These are phyloP conservation scores for Leptographium flavum DNA, from an alignment of 2,329 filamentous ascomycete species.

Conservation along the genomic window DNA sequence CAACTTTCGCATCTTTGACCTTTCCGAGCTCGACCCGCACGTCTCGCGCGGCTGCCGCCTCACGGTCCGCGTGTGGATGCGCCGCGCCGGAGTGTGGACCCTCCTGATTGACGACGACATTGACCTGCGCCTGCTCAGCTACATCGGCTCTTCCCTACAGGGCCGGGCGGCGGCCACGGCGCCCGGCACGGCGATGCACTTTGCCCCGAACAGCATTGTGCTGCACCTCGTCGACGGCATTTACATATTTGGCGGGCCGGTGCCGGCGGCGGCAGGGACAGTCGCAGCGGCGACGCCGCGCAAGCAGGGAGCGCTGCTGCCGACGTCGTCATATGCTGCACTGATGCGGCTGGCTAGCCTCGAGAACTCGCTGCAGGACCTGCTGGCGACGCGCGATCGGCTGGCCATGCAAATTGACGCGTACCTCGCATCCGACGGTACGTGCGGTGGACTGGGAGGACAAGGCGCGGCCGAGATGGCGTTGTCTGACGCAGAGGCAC, in stretches of 20 bases:
- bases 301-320: constrained; percentile 34
- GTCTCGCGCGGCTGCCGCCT: constrained; percentile 53
- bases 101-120: constrained; percentile 60
- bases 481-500: constrained; percentile 34
- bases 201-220: constrained; percentile 70
- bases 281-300: constrained; percentile 11
- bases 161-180: constrained; percentile 18
- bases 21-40: constrained; percentile 45
- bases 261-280: neutral
- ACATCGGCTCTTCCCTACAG: constrained; percentile 56
- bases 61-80: constrained; percentile 62
- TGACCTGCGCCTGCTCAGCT: constrained; percentile 60
- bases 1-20: constrained; percentile 73
- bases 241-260: constrained; percentile 38
- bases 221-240: constrained; percentile 79
- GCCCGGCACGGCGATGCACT: constrained; percentile 31
- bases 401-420: constrained; percentile 67
- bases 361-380: constrained; percentile 84
- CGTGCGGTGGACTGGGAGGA: too few relatives aligned
- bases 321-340: constrained; percentile 72
- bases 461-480: constrained; percentile 20
- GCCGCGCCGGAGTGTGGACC: constrained; percentile 35
- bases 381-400: constrained; percentile 58
- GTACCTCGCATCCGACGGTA: constrained; percentile 26
- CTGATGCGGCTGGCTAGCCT: constrained; percentile 80